Evolutionary conservation across 352 stramenopile genomes (phyloP).

Genomic region (Detonula confervacea): DNA sequence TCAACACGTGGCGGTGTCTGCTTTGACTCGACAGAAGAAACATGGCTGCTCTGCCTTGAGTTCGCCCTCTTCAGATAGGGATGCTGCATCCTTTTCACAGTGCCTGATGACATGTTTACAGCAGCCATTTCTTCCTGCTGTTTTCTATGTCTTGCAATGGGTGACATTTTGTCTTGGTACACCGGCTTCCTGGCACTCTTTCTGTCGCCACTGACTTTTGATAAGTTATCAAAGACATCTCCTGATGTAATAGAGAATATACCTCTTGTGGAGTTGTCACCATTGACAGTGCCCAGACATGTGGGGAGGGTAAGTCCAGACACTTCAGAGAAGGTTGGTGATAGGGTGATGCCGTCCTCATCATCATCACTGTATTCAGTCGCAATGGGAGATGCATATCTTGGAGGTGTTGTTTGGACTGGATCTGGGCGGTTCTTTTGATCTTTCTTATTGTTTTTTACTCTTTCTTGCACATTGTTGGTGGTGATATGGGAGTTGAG

Average conservation of each 20-base stretch:
- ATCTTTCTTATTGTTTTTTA: not conserved
- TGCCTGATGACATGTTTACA: not conserved
- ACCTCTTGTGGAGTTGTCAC: not conserved
- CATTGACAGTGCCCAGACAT: slow-evolving; percentile 29
- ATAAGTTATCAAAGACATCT: slow-evolving; percentile 39
- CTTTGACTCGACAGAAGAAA: not conserved
- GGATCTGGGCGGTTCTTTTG: not conserved
- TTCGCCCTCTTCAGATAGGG: slow-evolving; percentile 41
- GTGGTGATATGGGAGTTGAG: not conserved
- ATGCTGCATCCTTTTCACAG: slow-evolving; percentile 29
- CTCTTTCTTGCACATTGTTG: not conserved
- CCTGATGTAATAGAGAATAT: slow-evolving; percentile 5
- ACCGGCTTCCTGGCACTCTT: not conserved
- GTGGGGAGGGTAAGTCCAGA: slow-evolving; percentile 53
- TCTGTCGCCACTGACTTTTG: slow-evolving; percentile 16
- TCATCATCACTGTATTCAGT: slow-evolving; percentile 35
- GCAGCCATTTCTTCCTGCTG: slow-evolving; percentile 13
- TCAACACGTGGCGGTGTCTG: not conserved
- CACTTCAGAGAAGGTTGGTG: slow-evolving; percentile 55
- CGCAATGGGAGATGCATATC: slow-evolving; percentile 24
- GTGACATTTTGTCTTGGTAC: slow-evolving; percentile 44
- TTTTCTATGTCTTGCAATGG: slow-evolving; percentile 47
- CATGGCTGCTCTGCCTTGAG: not conserved
- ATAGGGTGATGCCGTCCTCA: slow-evolving; percentile 59
- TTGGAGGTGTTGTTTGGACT: slow-evolving; percentile 13